These are phyloP conservation scores for Fusarium sp. DNA, from an alignment of 2,329 filamentous ascomycete species.

Conservation along the genomic window DNA sequence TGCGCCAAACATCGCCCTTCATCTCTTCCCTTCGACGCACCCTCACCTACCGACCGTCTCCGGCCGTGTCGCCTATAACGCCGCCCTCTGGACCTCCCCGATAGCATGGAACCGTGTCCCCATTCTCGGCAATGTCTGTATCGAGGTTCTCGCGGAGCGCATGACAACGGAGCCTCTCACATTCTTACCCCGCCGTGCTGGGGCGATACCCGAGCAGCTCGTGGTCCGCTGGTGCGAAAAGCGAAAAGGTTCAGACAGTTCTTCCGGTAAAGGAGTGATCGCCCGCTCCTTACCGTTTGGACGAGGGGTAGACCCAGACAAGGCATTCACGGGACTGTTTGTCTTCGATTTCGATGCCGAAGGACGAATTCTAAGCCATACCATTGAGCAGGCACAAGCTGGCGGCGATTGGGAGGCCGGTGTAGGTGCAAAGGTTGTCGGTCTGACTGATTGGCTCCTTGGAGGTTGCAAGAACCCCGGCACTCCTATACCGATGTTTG, in stretches of 20 bases:
- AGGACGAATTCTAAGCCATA: conserved; percentile 86
- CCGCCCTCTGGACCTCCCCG: conserved; percentile 94
- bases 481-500: conserved; percentile 53
- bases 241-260: conserved; percentile 68
- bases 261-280: conserved; percentile 51
- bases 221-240: conserved; percentile 81
- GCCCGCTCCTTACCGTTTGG: conserved; percentile 57
- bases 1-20: conserved; percentile 76
- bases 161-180: conserved; percentile 74
- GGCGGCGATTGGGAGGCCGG: conserved; percentile 85
- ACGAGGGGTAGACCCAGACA: conserved; percentile 63
- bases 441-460: conserved; percentile 93
- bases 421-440: conserved; percentile 85
- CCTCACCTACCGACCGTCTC: conserved; percentile 92
- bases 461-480: conserved; percentile 70
- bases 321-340: conserved; percentile 91
- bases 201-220: conserved; percentile 59
- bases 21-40: conserved; percentile 81
- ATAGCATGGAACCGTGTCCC: conserved; percentile 96
- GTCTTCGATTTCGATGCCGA: conserved; percentile 95
- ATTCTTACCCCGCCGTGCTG: conserved; percentile 61
- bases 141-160: conserved; percentile 89
- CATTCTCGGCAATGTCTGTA: conserved; percentile 87
- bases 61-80: conserved; percentile 89
- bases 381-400: conserved; percentile 92